A percentile compares a stretch with the other conserved stretches of the same genome.
Conservation (phyloP, 257 asterid species). For the Ocimum tenuiflorum region DNA sequence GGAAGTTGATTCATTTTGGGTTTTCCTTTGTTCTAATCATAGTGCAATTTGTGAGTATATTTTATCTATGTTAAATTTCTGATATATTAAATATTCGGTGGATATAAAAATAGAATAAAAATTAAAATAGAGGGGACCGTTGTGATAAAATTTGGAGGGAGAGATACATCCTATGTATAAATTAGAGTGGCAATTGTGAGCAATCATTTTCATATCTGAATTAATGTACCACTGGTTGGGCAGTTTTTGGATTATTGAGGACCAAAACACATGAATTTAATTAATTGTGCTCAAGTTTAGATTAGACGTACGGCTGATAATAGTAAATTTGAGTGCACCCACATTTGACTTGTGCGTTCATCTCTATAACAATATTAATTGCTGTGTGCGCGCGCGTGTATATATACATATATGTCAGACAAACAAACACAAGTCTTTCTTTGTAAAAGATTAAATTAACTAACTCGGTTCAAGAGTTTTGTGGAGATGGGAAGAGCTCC, state of each 20-base stretch:
- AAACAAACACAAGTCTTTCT: conserved; percentile 23
- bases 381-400: neutral
- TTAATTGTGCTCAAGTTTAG: neutral
- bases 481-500: conserved; percentile 81
- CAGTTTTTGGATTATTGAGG: conserved; percentile 31
- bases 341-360: conserved; percentile 49
- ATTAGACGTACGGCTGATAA: neutral
- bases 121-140: no score
- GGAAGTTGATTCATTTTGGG: no score
- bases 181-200: neutral
- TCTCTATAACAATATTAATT: conserved; percentile 8
- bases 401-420: conserved; percentile 2
- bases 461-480: neutral
- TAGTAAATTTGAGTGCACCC: conserved; percentile 24
- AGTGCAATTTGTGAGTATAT: no score
- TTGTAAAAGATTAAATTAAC: conserved; percentile 13
- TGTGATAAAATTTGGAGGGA: neutral
- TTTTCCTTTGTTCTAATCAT: no score
- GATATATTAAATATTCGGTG: no score
- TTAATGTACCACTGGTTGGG: conserved; percentile 17
- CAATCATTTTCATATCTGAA: conserved; percentile 21
- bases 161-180: neutral
- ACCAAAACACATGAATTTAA: neutral
- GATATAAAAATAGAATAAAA: no score
- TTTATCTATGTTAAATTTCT: no score